Conservation (phyloP, 1,284 basidiomycete genomes). For the Limonomyces culmigenus region DNA sequence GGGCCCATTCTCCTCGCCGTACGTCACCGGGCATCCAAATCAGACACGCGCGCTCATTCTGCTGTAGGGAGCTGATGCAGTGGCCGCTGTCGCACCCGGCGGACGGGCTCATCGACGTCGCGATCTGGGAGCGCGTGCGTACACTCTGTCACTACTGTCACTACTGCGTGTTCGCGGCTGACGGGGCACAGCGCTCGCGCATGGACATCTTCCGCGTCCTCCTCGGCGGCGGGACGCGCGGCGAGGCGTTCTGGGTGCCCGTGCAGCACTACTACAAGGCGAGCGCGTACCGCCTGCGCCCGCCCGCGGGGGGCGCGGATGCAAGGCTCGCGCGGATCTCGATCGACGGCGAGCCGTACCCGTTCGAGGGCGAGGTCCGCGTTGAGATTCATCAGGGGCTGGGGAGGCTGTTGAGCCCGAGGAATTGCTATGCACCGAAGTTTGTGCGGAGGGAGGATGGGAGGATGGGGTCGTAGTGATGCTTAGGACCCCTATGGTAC, state of each 20-base stretch:
- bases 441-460: too few species aligned
- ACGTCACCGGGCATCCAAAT: constrained; percentile 4
- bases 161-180: constrained; percentile 1
- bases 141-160: too few species aligned
- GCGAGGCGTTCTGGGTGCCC: constrained; percentile 51
- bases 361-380: constrained; percentile 68
- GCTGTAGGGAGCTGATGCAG: constrained; percentile 39
- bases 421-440: too few species aligned
- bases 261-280: constrained; percentile 71
- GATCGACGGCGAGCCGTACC: constrained; percentile 75
- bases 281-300: constrained; percentile 53
- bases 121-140: constrained; percentile 47
- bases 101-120: constrained; percentile 71
- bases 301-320: constrained; percentile 27
- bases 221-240: constrained; percentile 54
- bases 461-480: too few species aligned
- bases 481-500: too few species aligned
- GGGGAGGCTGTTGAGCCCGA: too few species aligned
- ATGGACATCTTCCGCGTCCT: constrained; percentile 43
- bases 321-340: constrained; percentile 45
- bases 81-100: constrained; percentile 71
- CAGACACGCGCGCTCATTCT: background rate
- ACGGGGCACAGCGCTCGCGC: constrained; percentile 28
- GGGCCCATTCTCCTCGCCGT: constrained; percentile 57
- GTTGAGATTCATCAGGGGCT: constrained; percentile 67